phyloP scores from a whole-genome alignment of 305 asterid genomes.

The Solanum aculeatissimum region DNA sequence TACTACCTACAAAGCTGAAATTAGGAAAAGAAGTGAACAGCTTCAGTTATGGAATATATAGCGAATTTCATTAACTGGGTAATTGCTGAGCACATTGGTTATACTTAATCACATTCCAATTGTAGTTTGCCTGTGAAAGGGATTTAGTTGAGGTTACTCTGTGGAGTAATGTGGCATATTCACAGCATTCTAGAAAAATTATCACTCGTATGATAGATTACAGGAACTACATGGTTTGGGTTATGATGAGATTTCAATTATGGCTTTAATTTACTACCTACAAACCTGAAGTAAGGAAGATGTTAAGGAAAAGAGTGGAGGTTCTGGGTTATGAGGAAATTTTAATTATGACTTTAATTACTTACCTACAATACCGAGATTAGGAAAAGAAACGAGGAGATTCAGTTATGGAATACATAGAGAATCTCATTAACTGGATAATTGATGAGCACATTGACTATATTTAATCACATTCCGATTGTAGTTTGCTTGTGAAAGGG shows the following conservation, averaged over 20 bases:
- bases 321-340: neutral
- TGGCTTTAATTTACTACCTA: neutral
- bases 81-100: neutral
- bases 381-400: neutral
- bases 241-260: neutral
- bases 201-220: neutral
- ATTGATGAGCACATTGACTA: neutral
- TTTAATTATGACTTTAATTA: neutral
- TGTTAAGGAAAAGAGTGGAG: neutral
- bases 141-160: neutral
- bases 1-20: neutral
- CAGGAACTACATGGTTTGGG: neutral
- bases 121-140: neutral
- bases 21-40: neutral
- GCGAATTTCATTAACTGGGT: neutral
- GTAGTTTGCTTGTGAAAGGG: neutral
- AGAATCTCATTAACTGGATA: neutral
- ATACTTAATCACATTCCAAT: neutral
- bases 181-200: neutral
- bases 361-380: neutral
- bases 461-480: neutral
- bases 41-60: neutral
- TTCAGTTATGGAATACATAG: neutral
- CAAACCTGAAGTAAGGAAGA: neutral
- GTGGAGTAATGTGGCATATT: neutral